Evolutionary conservation across 2,329 filamentous ascomycete genomes (phyloP).

Genomic region (Calonectria montana): DNA sequence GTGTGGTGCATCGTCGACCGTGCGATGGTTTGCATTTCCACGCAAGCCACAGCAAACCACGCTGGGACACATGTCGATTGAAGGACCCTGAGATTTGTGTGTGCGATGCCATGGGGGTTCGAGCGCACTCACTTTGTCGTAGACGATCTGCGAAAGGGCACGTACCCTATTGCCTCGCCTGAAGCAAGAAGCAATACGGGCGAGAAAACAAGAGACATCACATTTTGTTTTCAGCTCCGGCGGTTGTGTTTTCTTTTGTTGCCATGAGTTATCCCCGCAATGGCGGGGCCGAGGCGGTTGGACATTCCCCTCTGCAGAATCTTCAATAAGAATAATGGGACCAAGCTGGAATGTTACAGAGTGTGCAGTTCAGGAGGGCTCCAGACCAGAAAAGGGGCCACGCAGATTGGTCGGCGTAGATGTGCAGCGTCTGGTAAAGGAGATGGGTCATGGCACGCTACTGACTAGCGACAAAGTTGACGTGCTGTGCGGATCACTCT

Average conservation of each 20-base stretch:
- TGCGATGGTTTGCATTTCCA: constrained; percentile 10
- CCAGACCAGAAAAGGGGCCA: constrained; percentile 16
- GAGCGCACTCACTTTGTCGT: not conserved
- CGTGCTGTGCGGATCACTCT: not conserved
- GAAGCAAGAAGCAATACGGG: not conserved
- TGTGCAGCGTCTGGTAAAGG: not conserved
- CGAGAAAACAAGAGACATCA: constrained; percentile 8
- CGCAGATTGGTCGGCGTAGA: constrained; percentile 8
- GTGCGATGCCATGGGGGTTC: not conserved
- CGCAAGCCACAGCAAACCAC: constrained; percentile 4
- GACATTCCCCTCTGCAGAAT: constrained; percentile 3
- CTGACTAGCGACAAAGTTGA: constrained; percentile 4
- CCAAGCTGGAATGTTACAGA: not conserved
- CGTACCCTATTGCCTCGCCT: not conserved
- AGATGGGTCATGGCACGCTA: not conserved
- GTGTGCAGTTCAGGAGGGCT: not conserved
- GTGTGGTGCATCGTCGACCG: not conserved
- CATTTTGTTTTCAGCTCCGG: constrained; percentile 1
- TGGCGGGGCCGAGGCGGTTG: constrained; percentile 9
- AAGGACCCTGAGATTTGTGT: not conserved
- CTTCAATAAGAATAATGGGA: not conserved
- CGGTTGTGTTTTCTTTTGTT: not conserved
- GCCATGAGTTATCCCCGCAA: not conserved
- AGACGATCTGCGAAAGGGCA: not conserved
- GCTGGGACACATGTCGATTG: not conserved